These are phyloP conservation scores for Opeltia flavorubescens DNA, from an alignment of 495 filamentous ascomycete species.

Conservation along the genomic window DNA sequence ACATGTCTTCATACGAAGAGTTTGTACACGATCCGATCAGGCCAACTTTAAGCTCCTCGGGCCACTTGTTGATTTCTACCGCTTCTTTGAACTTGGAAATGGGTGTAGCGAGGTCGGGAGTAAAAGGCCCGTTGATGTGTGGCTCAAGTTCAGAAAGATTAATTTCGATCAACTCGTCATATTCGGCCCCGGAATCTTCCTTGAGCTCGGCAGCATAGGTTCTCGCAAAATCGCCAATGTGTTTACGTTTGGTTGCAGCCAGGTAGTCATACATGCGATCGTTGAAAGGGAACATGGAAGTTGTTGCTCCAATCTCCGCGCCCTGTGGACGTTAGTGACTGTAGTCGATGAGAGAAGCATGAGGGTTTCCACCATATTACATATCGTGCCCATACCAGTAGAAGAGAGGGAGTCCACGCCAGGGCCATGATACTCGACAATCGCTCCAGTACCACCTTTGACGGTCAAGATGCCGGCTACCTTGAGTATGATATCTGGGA, in stretches of 20 bases:
- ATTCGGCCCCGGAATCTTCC: conserved; percentile 87
- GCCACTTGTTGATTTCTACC: conserved; percentile 89
- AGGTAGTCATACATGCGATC: conserved; percentile 96
- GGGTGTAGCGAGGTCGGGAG: conserved; percentile 95
- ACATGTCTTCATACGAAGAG: conserved; percentile 99
- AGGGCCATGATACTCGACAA: conserved; percentile 89
- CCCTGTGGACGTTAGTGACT: conserved; percentile 25
- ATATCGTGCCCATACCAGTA: conserved; percentile 43
- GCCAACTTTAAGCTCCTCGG: conserved; percentile 93
- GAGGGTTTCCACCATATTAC: not conserved
- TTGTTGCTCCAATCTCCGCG: conserved; percentile 93
- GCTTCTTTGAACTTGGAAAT: conserved; percentile 96
- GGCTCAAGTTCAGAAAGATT: conserved; percentile 92
- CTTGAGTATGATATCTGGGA: conserved; percentile 86
- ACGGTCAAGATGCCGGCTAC: conserved; percentile 94
- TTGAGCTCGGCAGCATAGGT: conserved; percentile 73
- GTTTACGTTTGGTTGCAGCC: conserved; percentile 74
- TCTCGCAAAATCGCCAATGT: conserved; percentile 82
- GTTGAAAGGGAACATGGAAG: conserved; percentile 97
- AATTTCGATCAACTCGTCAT: conserved; percentile 92
- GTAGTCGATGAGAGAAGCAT: not conserved
- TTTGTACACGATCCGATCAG: conserved; percentile 98
- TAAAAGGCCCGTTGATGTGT: conserved; percentile 98
- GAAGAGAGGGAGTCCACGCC: conserved; percentile 58
- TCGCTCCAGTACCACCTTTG: conserved; percentile 94